Conservation (phyloP, 768 basidiomycete species). For the Suillus plorans region DNA sequence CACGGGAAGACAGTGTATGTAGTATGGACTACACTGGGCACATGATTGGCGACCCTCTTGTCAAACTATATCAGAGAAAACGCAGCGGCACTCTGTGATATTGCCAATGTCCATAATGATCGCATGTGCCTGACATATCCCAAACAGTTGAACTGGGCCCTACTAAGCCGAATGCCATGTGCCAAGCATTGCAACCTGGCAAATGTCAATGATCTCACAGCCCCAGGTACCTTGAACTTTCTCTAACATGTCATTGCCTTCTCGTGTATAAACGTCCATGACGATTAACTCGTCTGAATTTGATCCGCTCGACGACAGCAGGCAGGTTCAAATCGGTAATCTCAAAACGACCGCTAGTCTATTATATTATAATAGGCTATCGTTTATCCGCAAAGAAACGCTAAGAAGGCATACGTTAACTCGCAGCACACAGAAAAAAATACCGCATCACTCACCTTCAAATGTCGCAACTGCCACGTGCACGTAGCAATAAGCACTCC, state of each 20-base stretch:
- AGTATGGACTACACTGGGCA: not conserved
- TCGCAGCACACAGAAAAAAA: conserved; percentile 5
- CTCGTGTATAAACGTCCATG: not conserved
- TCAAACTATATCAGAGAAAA: not conserved
- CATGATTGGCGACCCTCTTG: not conserved
- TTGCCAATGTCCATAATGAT: not conserved
- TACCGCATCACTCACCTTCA: conserved; percentile 60
- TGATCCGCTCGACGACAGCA: not conserved
- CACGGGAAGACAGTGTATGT: not conserved
- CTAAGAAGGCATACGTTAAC: conserved; percentile 35
- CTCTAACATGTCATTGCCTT: not conserved
- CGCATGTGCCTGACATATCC: not conserved
- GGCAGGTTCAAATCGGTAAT: not conserved
- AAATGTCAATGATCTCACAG: not conserved
- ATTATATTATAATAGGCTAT: conserved; percentile 14
- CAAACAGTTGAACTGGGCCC: not conserved
- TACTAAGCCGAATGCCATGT: no score
- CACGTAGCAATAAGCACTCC: conserved; percentile 81
- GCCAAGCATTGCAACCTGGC: not conserved
- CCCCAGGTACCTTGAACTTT: not conserved
- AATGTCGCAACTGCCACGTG: conserved; percentile 89
- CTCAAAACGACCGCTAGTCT: not conserved
- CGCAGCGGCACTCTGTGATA: no score
- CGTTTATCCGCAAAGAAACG: conserved; percentile 88
- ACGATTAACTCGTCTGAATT: not conserved